Percentiles rank a stretch among this genome's conserved stretches.
phyloP scores from a whole-genome alignment of 2,329 filamentous ascomycete genomes.

The Didymella glomerata region DNA sequence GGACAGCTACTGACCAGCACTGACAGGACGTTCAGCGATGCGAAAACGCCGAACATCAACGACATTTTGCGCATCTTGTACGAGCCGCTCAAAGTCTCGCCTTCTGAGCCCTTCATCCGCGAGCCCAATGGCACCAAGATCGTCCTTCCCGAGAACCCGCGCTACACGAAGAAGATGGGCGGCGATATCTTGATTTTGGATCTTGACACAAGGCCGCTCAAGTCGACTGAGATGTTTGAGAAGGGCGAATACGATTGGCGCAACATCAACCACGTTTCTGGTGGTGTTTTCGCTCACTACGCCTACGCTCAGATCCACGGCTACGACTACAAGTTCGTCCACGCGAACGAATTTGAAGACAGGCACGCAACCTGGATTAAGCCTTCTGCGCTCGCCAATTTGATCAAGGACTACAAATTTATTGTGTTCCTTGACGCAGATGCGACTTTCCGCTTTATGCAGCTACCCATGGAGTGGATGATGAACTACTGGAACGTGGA shows the following conservation, averaged over 20 bases:
- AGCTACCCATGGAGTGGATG: constrained; percentile 61
- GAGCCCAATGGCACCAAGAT: constrained; percentile 45
- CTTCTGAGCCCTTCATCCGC: constrained; percentile 42
- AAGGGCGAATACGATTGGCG: constrained; percentile 48
- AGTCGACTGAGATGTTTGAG: constrained; percentile 44
- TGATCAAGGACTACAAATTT: constrained; percentile 53
- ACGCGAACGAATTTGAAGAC: constrained; percentile 52
- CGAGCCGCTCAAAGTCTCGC: constrained; percentile 39
- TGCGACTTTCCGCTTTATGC: constrained; percentile 56
- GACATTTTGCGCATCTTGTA: constrained; percentile 47
- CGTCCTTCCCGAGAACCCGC: constrained; percentile 40
- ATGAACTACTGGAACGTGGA: constrained; percentile 60
- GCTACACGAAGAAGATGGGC: constrained; percentile 45
- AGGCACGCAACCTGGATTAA: constrained; percentile 60
- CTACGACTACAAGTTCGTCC: constrained; percentile 60
- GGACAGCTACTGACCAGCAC: constrained; percentile 24
- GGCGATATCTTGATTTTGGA: constrained; percentile 49
- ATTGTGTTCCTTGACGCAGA: constrained; percentile 61
- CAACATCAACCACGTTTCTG: constrained; percentile 49
- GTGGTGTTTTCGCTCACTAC: constrained; percentile 52
- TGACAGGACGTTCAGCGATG: constrained; percentile 34
- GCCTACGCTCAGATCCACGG: constrained; percentile 56
- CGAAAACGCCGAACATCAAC: constrained; percentile 40
- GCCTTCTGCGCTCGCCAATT: constrained; percentile 48
- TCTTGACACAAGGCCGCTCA: constrained; percentile 47